phyloP scores from a whole-genome alignment of 768 basidiomycete species.

The Lactarius akahatsu region DNA sequence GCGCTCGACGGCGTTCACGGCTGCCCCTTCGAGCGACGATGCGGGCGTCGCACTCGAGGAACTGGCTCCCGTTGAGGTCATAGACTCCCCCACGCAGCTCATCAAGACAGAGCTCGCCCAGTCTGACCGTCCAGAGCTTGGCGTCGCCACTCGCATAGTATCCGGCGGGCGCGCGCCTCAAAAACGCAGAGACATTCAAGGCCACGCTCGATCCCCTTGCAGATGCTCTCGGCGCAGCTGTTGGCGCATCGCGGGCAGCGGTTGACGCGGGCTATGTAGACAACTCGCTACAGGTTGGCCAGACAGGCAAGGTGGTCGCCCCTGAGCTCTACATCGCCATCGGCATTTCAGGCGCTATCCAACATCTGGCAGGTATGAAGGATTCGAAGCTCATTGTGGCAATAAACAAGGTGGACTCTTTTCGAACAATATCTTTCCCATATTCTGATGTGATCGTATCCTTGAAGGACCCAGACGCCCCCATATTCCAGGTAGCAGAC shows the following conservation, averaged over 20 bases:
- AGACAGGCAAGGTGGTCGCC: conserved; percentile 98
- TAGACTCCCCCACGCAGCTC: conserved; percentile 58
- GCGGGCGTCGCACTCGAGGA: conserved; percentile 58
- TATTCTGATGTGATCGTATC: conserved; percentile 6
- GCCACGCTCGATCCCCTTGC: conserved; percentile 86
- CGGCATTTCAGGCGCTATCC: conserved; percentile 97
- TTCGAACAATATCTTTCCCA: not conserved
- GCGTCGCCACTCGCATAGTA: conserved; percentile 82
- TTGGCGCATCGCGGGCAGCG: conserved; percentile 97
- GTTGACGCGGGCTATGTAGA: conserved; percentile 98
- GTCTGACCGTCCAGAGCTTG: conserved; percentile 91
- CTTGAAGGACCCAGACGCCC: conserved; percentile 87
- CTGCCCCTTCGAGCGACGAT: conserved; percentile 52
- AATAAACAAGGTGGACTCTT: conserved; percentile 78
- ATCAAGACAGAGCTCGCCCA: conserved; percentile 75
- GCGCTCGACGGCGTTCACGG: conserved; percentile 84
- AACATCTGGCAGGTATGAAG: conserved; percentile 99
- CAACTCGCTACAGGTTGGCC: conserved; percentile 97
- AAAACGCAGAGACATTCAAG: conserved; percentile 92
- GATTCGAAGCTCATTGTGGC: conserved; percentile 98
- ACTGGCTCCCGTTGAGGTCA: conserved; percentile 61
- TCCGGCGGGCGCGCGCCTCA: conserved; percentile 93
- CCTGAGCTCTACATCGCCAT: conserved; percentile 95
- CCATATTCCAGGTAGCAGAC: conserved; percentile 99
- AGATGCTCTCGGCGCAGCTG: conserved; percentile 89